Conservation (phyloP, 345 rosid genomes). For the Psidium friedrichsthalianum region DNA sequence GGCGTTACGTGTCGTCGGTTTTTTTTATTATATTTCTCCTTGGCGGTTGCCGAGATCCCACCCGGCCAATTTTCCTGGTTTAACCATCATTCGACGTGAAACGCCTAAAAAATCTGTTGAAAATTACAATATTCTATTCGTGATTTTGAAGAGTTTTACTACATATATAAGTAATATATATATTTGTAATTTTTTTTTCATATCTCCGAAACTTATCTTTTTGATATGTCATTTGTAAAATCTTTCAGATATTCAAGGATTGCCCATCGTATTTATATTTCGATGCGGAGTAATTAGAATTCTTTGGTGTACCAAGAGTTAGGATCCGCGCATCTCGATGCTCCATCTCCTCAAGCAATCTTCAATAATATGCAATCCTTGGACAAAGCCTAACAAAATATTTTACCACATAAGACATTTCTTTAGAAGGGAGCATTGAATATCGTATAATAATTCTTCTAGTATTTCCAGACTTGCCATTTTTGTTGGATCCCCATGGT, state of each 20-base stretch:
- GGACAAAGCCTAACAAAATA: background rate
- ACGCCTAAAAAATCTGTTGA: background rate
- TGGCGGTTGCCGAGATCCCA: background rate
- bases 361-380: background rate
- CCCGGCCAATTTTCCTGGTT: background rate
- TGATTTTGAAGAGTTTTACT: background rate
- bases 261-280: background rate
- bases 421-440: background rate
- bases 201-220: background rate
- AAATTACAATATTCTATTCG: background rate
- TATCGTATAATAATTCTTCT: background rate
- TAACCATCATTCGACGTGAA: background rate
- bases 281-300: background rate
- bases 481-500: background rate
- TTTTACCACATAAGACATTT: background rate
- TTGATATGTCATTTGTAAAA: background rate
- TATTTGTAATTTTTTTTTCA: accelerated
- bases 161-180: too few relatives aligned
- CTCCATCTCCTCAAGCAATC: background rate
- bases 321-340: accelerated
- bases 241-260: background rate
- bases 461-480: background rate
- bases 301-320: background rate
- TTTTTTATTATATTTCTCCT: background rate
- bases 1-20: background rate